phyloP scores from a whole-genome alignment of 345 rosid species.

The Euphorbia lathyris region DNA sequence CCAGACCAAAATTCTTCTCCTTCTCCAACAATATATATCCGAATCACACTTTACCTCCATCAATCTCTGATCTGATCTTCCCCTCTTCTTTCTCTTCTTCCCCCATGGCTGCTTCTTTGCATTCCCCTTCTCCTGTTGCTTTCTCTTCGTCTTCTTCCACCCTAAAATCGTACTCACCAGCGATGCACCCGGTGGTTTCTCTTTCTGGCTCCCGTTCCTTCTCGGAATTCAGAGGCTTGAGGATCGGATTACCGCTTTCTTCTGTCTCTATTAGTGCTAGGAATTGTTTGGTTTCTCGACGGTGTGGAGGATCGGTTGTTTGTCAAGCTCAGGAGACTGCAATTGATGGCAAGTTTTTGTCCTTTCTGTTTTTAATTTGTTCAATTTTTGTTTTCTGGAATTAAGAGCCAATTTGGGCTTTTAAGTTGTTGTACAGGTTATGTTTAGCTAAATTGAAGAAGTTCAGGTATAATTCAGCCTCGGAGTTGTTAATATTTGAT shows the following conservation, averaged over 20 bases:
- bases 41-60: background rate
- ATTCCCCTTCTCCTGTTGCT: slow-evolving; percentile 9
- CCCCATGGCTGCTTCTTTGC: slow-evolving; percentile 27
- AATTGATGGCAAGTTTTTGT: slow-evolving; percentile 39
- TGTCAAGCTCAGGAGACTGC: slow-evolving; percentile 58
- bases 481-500: too few relatives aligned
- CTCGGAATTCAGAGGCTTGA: slow-evolving; percentile 47
- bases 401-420: too few relatives aligned
- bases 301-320: slow-evolving; percentile 28
- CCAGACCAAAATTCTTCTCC: too few relatives aligned
- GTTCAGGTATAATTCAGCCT: too few relatives aligned
- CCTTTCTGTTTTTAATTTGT: background rate
- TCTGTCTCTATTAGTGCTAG: slow-evolving; percentile 27
- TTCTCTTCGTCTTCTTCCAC: slow-evolving; percentile 28
- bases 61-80: background rate
- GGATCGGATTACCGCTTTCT: slow-evolving; percentile 34
- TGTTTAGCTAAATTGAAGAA: too few relatives aligned
- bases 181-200: slow-evolving; percentile 17
- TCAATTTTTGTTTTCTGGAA: background rate
- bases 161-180: slow-evolving; percentile 27
- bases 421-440: too few relatives aligned
- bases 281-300: slow-evolving; percentile 31
- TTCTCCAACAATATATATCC: background rate
- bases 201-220: slow-evolving; percentile 21
- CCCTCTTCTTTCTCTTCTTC: background rate